Evolutionary conservation across 768 basidiomycete genomes (phyloP).

Genomic region (Rossbeevera mucosa): DNA sequence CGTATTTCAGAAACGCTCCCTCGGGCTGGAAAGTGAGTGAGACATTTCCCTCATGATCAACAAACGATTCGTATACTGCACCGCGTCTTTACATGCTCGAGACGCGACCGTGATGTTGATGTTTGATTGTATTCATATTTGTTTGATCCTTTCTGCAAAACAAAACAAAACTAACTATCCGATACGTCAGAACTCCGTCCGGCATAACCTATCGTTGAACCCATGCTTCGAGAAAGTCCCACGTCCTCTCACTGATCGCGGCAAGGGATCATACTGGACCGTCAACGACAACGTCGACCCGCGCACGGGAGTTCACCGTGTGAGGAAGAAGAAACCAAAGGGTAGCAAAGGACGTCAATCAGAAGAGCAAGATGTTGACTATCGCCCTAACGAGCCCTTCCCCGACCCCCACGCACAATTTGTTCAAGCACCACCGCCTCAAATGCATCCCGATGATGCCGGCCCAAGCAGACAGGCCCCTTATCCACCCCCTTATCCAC

Average conservation of each 20-base stretch:
- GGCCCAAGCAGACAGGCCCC: slow-evolving; percentile 55
- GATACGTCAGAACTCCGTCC: slow-evolving; percentile 73
- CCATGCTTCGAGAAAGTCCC: slow-evolving; percentile 90
- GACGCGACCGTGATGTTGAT: slow-evolving; percentile 59
- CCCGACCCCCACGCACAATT: slow-evolving; percentile 55
- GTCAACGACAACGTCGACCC: slow-evolving; percentile 89
- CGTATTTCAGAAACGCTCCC: slow-evolving; percentile 82
- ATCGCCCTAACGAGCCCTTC: slow-evolving; percentile 53
- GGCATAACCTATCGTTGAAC: slow-evolving; percentile 85
- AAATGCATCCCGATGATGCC: slow-evolving; percentile 57
- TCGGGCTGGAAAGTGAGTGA: slow-evolving; percentile 85
- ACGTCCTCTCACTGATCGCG: slow-evolving; percentile 85
- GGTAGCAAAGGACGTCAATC: slow-evolving; percentile 45
- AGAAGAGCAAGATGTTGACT: slow-evolving; percentile 63
- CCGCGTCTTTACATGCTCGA: slow-evolving; percentile 9
- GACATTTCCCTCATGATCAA: neutral
- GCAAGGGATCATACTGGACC: slow-evolving; percentile 90
- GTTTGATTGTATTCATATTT: slow-evolving; percentile 59
- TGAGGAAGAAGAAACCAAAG: slow-evolving; percentile 83
- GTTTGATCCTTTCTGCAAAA: slow-evolving; percentile 38
- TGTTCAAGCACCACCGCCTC: slow-evolving; percentile 42
- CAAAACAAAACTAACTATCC: slow-evolving; percentile 27
- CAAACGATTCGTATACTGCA: neutral
- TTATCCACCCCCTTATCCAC: slow-evolving; percentile 59
- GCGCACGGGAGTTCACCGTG: slow-evolving; percentile 82